Evolutionary conservation across 2,329 filamentous ascomycete species (phyloP), one percentile per base, ranked within the genome.

Genomic region (Dothideomycetes sp.): DNA sequence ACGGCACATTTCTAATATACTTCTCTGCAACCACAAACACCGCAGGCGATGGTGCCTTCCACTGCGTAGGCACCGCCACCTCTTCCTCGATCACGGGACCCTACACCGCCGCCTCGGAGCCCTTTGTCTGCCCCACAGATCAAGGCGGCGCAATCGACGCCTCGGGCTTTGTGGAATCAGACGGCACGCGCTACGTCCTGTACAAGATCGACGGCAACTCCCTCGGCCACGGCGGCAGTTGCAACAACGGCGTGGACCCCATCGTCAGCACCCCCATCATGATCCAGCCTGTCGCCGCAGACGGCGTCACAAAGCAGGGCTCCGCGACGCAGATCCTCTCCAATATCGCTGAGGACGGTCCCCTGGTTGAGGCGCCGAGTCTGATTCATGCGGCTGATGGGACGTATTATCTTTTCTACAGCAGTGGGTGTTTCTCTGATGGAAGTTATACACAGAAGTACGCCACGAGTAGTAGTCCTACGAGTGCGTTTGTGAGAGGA

Each of bases 391-490:
- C 42, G 19, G 19, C 17, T 34, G 46, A 43, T 5, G 51, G 50
- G n/a, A 52, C 47, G 30, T 57, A 55, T 32, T 49, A 52, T 2
- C 47, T 58, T 5, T 57, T 58, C 37, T 58, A 54, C 45, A 52
- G 47, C 4, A 45, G 41, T 4, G 47, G 55, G 15, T 58, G 55
- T 45, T 58, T 50, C 42, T 44, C 36, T 18, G 49, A 48, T 3
- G 22, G 45, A 5, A 46, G 47, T 10, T 58, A 58, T 41, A 49
- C 53, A 37, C 50, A 55, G 12, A 45, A 47, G 11, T 49, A 49
- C 24, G 48, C 48, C 8, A 49, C 45, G 2, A 39, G 40, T 17
- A 18, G 29, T 8, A 39, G 37, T 10, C 27, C 45, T 3, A 43
- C 36, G 5, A 45, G 45, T 7, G 36, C 41, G 5, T 52, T 45